Evolutionary conservation across 2,329 filamentous ascomycete species (phyloP).

Genomic region (Claviceps sp.): DNA sequence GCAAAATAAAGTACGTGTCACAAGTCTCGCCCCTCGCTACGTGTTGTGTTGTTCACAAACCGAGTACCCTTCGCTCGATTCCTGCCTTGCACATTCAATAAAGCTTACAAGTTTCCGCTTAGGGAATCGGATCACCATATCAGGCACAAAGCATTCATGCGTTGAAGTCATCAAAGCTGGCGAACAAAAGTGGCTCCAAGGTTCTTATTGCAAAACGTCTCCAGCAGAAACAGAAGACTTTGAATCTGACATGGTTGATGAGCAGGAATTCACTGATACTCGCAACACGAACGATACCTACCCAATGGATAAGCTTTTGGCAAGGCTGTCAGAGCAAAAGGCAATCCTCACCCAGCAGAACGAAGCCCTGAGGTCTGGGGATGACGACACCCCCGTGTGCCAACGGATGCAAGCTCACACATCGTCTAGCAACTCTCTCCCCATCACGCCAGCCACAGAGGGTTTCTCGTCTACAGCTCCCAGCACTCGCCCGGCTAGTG

Average conservation of each 20-base stretch:
- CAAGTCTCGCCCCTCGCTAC: not conserved
- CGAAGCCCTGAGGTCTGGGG: conserved; percentile 31
- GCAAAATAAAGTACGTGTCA: conserved; percentile 10
- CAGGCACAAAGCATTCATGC: conserved; percentile 27
- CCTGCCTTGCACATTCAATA: not conserved
- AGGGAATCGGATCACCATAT: conserved; percentile 11
- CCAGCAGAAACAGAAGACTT: not conserved
- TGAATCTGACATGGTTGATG: conserved; percentile 10
- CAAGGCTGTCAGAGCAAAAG: conserved; percentile 62
- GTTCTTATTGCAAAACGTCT: conserved; percentile 19
- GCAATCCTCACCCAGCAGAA: conserved; percentile 45
- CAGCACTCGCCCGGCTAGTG: conserved; percentile 39
- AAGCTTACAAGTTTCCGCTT: not conserved
- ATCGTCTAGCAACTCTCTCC: conserved; percentile 44
- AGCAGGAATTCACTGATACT: conserved; percentile 24
- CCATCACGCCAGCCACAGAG: conserved; percentile 49
- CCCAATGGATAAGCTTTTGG: conserved; percentile 58
- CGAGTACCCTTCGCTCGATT: not conserved
- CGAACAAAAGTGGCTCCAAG: conserved; percentile 41
- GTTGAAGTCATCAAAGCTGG: conserved; percentile 39
- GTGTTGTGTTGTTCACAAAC: not conserved
- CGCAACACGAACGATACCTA: conserved; percentile 26
- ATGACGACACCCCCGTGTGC: conserved; percentile 20
- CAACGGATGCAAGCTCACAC: conserved; percentile 29
- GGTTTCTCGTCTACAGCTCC: conserved; percentile 33